Evolutionary conservation across 2,329 filamentous ascomycete species (phyloP).

Genomic region (Monosporascus sp.): DNA sequence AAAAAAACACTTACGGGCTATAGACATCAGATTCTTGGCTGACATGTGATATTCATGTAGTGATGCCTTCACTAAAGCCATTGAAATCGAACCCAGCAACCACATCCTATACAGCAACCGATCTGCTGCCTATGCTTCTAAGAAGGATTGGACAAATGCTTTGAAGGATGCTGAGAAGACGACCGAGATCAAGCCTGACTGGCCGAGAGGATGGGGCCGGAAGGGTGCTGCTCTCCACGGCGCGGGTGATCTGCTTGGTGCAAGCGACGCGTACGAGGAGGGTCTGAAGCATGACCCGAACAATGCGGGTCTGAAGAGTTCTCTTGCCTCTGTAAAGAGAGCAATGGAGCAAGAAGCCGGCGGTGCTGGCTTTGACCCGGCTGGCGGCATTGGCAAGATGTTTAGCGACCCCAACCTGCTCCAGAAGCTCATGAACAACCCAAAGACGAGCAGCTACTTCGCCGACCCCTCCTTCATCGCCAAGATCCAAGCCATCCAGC

Average conservation of each 20-base stretch:
- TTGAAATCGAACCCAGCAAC: conserved; percentile 80
- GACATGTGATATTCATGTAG: conserved; percentile 39
- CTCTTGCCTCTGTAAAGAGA: conserved; percentile 77
- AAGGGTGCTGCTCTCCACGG: conserved; percentile 92
- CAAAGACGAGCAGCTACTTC: conserved; percentile 81
- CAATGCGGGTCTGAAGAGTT: conserved; percentile 90
- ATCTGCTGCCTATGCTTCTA: conserved; percentile 81
- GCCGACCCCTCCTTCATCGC: conserved; percentile 83
- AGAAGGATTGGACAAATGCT: conserved; percentile 81
- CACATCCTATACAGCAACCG: conserved; percentile 98
- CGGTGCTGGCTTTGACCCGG: conserved; percentile 54
- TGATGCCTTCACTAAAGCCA: conserved; percentile 91
- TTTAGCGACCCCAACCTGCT: conserved; percentile 91
- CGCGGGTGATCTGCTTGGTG: conserved; percentile 75
- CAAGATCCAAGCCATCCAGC: conserved; percentile 76
- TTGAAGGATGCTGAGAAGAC: conserved; percentile 90
- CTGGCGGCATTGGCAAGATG: conserved; percentile 78
- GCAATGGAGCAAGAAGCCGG: conserved; percentile 75
- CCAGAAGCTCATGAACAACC: conserved; percentile 87
- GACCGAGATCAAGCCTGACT: conserved; percentile 92
- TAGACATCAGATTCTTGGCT: neutral
- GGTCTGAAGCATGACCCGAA: conserved; percentile 88
- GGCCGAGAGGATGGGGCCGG: conserved; percentile 93
- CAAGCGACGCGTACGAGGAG: conserved; percentile 86
- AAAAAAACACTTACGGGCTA: neutral